Conservation (phyloP, 2,329 filamentous ascomycete genomes). For the Verticillium longisporum region DNA sequence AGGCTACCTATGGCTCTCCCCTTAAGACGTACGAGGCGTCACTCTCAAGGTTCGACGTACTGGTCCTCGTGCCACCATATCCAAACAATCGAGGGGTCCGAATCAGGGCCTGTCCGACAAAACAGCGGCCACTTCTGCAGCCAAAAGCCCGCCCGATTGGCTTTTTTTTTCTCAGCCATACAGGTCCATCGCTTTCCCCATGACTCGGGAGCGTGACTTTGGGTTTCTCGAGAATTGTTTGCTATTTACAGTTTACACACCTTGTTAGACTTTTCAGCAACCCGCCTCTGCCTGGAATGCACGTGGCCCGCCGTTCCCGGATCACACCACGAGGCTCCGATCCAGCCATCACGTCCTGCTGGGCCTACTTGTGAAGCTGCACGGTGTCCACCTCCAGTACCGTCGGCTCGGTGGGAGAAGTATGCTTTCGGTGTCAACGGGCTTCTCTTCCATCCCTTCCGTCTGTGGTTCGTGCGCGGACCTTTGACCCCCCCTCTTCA, state of each 20-base stretch:
- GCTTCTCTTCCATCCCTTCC: conserved; percentile 61
- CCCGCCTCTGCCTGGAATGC: no score
- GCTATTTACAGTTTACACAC: no score
- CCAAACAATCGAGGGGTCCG: neutral
- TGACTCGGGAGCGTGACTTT: no score
- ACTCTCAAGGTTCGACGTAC: neutral
- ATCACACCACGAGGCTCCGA: no score
- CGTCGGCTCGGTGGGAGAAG: conserved; percentile 59
- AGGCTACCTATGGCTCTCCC: neutral
- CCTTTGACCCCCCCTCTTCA: conserved; percentile 60
- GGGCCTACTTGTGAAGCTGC: no score
- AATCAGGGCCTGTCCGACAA: neutral
- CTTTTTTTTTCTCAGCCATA: neutral
- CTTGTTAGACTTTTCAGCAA: no score
- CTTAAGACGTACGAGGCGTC: neutral
- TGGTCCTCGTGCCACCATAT: neutral
- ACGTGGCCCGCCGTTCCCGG: no score
- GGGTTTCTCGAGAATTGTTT: no score
- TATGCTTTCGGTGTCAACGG: conserved; percentile 68
- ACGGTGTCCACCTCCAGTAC: no score
- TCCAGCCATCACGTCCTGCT: no score
- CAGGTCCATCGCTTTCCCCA: neutral
- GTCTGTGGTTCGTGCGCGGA: conserved; percentile 53
- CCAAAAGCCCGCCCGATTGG: neutral
- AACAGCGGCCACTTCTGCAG: neutral